Conservation (phyloP, 2,329 filamentous ascomycete species). For the Xylariaceae sp. region DNA sequence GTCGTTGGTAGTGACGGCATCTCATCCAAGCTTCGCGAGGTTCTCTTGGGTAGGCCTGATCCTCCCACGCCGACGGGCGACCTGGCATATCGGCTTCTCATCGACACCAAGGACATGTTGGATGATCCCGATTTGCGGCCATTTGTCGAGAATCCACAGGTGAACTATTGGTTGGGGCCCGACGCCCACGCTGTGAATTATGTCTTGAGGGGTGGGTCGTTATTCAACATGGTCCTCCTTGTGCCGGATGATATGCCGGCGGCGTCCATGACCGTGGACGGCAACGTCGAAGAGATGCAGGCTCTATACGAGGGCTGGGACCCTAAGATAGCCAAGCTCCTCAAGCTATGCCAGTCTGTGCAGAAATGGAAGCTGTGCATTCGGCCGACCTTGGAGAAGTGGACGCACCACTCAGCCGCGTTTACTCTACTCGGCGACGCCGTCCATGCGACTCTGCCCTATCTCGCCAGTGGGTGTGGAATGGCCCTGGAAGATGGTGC, state of each 20-base stretch:
- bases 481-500: conserved; percentile 58
- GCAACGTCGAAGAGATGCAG: conserved; percentile 33
- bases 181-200: conserved; percentile 50
- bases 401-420: conserved; percentile 51
- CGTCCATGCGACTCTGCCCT: conserved; percentile 56
- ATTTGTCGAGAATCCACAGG: conserved; percentile 42
- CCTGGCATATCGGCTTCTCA: conserved; percentile 44
- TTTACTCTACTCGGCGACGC: conserved; percentile 59
- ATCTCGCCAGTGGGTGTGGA: conserved; percentile 51
- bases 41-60: conserved; percentile 39
- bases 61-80: conserved; percentile 46
- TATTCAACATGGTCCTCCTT: conserved; percentile 47
- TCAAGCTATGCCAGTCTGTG: conserved; percentile 52
- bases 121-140: conserved; percentile 39
- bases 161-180: conserved; percentile 50
- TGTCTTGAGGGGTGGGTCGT: conserved; percentile 40
- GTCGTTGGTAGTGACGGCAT: conserved; percentile 46
- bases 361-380: conserved; percentile 43
- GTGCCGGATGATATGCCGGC: conserved; percentile 46
- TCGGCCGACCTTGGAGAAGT: conserved; percentile 35
- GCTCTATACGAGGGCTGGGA: conserved; percentile 55
- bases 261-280: conserved; percentile 33
- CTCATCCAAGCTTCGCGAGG: conserved; percentile 38
- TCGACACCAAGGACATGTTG: conserved; percentile 40
- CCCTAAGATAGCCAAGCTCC: conserved; percentile 50